phyloP scores from a whole-genome alignment of 2,329 filamentous ascomycete species.

The Trichoderma asperellum region DNA sequence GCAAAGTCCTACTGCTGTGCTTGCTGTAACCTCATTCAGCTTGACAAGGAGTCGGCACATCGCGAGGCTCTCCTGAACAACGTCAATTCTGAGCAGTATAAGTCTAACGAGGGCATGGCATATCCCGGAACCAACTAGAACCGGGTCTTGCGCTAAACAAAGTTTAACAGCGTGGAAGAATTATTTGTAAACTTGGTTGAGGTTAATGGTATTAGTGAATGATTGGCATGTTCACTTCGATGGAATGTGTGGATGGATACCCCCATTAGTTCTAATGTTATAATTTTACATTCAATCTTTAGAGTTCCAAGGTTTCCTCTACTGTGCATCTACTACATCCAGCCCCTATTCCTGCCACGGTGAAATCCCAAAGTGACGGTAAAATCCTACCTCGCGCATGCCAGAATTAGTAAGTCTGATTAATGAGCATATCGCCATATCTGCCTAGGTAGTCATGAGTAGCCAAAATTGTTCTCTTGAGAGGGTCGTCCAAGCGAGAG shows the following conservation, averaged over 20 bases:
- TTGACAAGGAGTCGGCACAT: slow-evolving; percentile 51
- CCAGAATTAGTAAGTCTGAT: too few species aligned
- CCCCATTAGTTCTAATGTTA: slow-evolving; percentile 3
- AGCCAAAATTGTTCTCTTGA: too few species aligned
- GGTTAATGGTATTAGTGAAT: not conserved
- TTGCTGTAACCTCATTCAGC: slow-evolving; percentile 51
- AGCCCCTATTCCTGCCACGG: not conserved
- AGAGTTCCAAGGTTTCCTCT: not conserved
- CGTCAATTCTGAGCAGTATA: slow-evolving; percentile 32
- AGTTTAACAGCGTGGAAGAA: not conserved
- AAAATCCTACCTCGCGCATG: too few species aligned
- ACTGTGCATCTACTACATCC: not conserved
- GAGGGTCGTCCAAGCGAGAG: too few species aligned
- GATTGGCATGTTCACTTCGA: slow-evolving; percentile 1
- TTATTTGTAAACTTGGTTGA: not conserved
- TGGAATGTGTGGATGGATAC: not conserved
- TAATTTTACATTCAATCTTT: slow-evolving; percentile 3
- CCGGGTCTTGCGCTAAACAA: not conserved
- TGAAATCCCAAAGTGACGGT: too few species aligned
- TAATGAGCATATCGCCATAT: too few species aligned
- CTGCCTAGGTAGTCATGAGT: too few species aligned
- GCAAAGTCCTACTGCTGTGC: slow-evolving; percentile 50
- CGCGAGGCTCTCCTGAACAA: slow-evolving; percentile 38
- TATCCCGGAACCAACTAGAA: slow-evolving; percentile 27
- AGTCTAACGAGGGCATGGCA: slow-evolving; percentile 30